A percentile compares a stretch with the other conserved stretches of the same genome.
phyloP scores from a whole-genome alignment of 768 basidiomycete species.

The Kwoniella sp. region DNA sequence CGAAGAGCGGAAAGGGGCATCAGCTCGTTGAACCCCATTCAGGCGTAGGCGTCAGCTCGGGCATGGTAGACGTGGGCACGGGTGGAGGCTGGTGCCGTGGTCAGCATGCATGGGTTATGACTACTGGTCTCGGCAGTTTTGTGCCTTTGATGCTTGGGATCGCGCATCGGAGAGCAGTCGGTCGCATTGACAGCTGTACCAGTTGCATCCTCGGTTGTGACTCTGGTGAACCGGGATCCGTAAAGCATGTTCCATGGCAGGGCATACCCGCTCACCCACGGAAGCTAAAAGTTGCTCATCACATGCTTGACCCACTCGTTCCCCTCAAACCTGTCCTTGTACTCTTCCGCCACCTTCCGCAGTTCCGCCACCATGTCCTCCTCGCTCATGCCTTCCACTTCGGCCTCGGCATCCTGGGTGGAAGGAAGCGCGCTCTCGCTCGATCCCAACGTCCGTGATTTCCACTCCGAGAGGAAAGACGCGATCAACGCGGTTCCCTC shows the following conservation, averaged over 20 bases:
- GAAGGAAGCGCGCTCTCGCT: neutral
- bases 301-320: constrained; percentile 62
- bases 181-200: too few relatives aligned
- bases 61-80: too few relatives aligned
- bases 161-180: too few relatives aligned
- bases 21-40: constrained; percentile 22
- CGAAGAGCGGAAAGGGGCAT: constrained; percentile 37
- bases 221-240: too few relatives aligned
- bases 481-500: constrained; percentile 78
- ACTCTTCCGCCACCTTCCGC: constrained; percentile 62
- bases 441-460: constrained; percentile 52
- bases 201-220: too few relatives aligned
- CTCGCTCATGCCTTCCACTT: constrained; percentile 50
- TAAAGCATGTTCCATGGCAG: too few relatives aligned
- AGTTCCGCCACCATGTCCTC: constrained; percentile 58
- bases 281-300: constrained; percentile 32
- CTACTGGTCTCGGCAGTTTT: too few relatives aligned
- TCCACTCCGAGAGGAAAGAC: constrained; percentile 69
- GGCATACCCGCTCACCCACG: too few relatives aligned
- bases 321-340: constrained; percentile 64
- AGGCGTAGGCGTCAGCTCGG: constrained; percentile 12
- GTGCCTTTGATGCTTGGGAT: too few relatives aligned
- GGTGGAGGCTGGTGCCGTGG: too few relatives aligned
- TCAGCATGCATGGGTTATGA: too few relatives aligned
- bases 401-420: constrained; percentile 48